Conservation (phyloP, 2,329 filamentous ascomycete species). For the Colletotrichum camelliae region DNA sequence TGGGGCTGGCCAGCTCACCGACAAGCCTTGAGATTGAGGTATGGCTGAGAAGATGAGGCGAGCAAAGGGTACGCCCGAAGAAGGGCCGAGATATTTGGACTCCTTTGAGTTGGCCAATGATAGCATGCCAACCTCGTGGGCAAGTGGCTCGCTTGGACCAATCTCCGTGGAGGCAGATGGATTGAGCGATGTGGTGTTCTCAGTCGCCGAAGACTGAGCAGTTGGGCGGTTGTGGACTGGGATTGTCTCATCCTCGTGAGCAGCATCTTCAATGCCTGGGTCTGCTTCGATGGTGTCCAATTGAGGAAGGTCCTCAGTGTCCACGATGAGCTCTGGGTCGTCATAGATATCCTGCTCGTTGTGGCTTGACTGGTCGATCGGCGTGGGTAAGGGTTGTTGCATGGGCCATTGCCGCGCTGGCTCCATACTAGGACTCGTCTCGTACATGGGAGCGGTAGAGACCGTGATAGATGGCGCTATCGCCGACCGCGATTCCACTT, state of each 20-base stretch:
- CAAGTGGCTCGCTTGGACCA: conserved; percentile 28
- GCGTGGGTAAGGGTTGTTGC: not conserved
- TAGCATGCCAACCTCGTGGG: conserved; percentile 58
- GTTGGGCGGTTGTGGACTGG: not conserved
- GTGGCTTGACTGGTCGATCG: not conserved
- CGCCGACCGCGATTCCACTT: not conserved
- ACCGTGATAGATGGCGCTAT: not conserved
- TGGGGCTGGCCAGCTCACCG: not conserved
- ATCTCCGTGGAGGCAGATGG: conserved; percentile 18
- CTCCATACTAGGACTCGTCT: not conserved
- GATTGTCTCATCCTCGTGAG: not conserved
- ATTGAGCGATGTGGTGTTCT: not conserved
- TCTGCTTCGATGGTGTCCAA: not conserved
- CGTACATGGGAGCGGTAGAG: not conserved
- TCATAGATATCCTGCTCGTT: not conserved
- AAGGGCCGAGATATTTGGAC: conserved; percentile 58
- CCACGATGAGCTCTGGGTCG: conserved; percentile 17
- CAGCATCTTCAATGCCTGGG: not conserved
- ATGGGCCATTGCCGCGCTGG: not conserved
- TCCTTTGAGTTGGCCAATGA: conserved; percentile 52
- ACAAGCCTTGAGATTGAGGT: conserved; percentile 25
- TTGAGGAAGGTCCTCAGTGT: conserved; percentile 14
- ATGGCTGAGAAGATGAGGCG: conserved; percentile 48
- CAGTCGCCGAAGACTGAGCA: not conserved
- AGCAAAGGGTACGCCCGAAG: conserved; percentile 58